Conservation (phyloP, 768 basidiomycete genomes). For the Dentipellis fragilis region DNA sequence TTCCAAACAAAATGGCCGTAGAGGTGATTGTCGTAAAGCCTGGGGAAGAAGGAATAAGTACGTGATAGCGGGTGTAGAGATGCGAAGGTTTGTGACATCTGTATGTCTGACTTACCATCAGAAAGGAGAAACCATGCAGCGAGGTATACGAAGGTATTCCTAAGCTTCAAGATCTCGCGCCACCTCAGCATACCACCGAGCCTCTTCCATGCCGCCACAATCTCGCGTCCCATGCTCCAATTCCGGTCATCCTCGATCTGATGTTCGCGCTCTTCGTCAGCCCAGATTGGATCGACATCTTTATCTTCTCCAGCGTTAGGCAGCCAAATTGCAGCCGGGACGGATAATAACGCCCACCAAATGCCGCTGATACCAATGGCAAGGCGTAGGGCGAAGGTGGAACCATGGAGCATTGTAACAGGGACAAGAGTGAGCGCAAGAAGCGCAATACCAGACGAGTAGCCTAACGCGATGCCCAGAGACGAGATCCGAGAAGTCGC, state of each 20-base stretch:
- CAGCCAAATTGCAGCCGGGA: constrained; percentile 71
- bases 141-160: constrained; percentile 83
- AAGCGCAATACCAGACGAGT: constrained; percentile 70
- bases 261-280: constrained; percentile 11
- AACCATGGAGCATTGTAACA: constrained; percentile 60
- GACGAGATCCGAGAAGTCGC: constrained; percentile 80
- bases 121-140: constrained; percentile 92
- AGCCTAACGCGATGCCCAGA: constrained; percentile 78
- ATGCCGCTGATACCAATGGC: constrained; percentile 78
- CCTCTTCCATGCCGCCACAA: constrained; percentile 63
- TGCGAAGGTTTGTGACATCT: too few relatives aligned
- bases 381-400: constrained; percentile 68
- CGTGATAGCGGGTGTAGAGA: too few relatives aligned
- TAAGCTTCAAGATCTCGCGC: constrained; percentile 61
- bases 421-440: constrained; percentile 72
- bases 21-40: constrained; percentile 90
- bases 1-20: constrained; percentile 86
- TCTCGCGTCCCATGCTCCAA: constrained; percentile 43
- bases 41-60: constrained; percentile 16
- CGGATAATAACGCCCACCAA: constrained; percentile 80
- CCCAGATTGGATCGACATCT: neutral
- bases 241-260: constrained; percentile 2
- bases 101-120: constrained; percentile 47
- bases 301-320: constrained; percentile 30
- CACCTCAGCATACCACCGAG: constrained; percentile 67